phyloP scores from a whole-genome alignment of 1,139 yeast species.

The Sugiyamaella grinbergsii region DNA sequence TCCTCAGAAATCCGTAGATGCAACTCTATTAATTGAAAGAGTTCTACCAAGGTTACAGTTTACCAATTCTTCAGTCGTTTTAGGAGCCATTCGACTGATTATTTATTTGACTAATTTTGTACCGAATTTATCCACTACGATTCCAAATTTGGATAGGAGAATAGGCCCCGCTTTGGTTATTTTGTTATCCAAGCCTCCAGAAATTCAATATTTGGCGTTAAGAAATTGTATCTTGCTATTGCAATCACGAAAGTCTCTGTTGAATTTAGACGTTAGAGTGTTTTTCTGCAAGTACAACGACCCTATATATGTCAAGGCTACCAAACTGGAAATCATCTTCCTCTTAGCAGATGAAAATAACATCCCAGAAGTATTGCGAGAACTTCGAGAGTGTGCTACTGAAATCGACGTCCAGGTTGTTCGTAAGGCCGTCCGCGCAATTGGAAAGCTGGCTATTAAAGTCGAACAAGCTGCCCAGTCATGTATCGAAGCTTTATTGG shows the following conservation, averaged over 20 bases:
- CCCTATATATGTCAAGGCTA: constrained; percentile 85
- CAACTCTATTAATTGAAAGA: constrained; percentile 66
- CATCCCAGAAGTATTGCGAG: constrained; percentile 64
- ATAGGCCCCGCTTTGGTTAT: constrained; percentile 74
- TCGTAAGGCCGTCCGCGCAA: constrained; percentile 82
- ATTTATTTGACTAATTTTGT: constrained; percentile 75
- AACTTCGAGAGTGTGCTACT: constrained; percentile 81
- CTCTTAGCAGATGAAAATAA: constrained; percentile 70
- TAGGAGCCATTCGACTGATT: constrained; percentile 73
- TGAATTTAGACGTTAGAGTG: constrained; percentile 68
- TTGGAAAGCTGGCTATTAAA: constrained; percentile 86
- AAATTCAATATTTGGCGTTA: constrained; percentile 78
- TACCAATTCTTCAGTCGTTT: constrained; percentile 77
- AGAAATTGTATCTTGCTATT: constrained; percentile 78
- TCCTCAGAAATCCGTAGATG: constrained; percentile 69
- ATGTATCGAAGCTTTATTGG: constrained; percentile 66
- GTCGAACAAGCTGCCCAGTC: constrained; percentile 58
- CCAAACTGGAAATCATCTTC: constrained; percentile 85
- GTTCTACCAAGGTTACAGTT: constrained; percentile 76
- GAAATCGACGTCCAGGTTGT: constrained; percentile 87
- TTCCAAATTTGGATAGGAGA: constrained; percentile 59
- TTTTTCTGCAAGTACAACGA: constrained; percentile 85
- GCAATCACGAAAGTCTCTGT: constrained; percentile 63
- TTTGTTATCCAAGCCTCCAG: constrained; percentile 74
- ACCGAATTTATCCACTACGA: constrained; percentile 41